Evolutionary conservation across 1,284 basidiomycete genomes (phyloP), one percentile per base, ranked within the genome.

Genomic region (Sporisorium exsertum): DNA sequence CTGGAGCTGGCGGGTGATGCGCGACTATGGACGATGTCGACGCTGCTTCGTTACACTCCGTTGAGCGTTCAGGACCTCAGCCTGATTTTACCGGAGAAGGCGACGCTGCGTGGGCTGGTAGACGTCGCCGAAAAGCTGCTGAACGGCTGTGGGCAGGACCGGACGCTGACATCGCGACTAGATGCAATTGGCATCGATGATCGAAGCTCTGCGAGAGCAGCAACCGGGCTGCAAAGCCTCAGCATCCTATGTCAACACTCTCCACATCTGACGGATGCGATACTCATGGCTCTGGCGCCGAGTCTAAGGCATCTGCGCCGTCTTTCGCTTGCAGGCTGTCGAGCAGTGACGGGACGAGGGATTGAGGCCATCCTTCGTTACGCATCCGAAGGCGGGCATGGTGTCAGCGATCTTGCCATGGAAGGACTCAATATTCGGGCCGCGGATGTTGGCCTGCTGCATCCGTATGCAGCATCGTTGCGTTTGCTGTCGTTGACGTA

Each of bases 1-100:
- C 53, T 84, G 32, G 81, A 84, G 64, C 56, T 84, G 8, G 79
- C 82, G 0, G 83, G 83, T 2, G 79, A 82, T 64, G 68, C 78
- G 27, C 53, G 77, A 10, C 58, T 78, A 2, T 84, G 78, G 76
- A 68, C 74, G 2, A 82, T 80, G 2, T 50, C 46, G 6, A 60
- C 77, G 15, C 69, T 84, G 29, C 58, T 68, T 20, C 32, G 56
- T 8, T 45, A 73, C 18, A 49, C 81, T 13, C 74, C 74, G 13
- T 43, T 50, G 13, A 59, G 29, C 2, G 49, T 82, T 5, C 62
- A 64, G 16, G 45, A 22, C 1, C 59, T 81, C 24, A 71, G 70
- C 24, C 33, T 81, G 24, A 62, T 81, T 10, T 61, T 78, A 42
- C 68, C 80, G n/a, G 73, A 80, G 18, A 66, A 54, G 24, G 58